Conservation (phyloP, 805 yeast genomes). For the Saccharomycopsis selenospora region DNA sequence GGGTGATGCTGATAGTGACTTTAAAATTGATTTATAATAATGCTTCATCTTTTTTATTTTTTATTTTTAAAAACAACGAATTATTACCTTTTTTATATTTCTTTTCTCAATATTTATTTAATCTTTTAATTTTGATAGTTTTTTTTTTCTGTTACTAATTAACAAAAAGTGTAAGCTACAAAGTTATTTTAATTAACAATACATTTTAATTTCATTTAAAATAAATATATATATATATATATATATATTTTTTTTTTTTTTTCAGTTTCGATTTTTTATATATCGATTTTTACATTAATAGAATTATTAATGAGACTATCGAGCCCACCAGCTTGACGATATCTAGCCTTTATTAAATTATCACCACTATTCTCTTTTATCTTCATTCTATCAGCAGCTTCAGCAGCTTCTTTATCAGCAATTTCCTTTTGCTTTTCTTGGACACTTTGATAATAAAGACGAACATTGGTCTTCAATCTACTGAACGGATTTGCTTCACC, state of each 20-base stretch:
- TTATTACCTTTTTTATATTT: too few species aligned
- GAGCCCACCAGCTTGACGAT: constrained; percentile 51
- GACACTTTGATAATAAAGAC: constrained; percentile 60
- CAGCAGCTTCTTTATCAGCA: constrained; percentile 46
- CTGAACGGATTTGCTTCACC: constrained; percentile 70
- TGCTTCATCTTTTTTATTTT: too few species aligned
- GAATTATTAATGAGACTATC: constrained; percentile 37
- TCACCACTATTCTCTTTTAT: constrained; percentile 34
- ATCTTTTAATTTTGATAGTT: too few species aligned
- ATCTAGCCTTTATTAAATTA: constrained; percentile 40
- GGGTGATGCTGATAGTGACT: background rate
- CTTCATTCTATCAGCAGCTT: constrained; percentile 35
- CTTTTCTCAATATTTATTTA: too few species aligned
- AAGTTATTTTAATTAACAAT: too few species aligned
- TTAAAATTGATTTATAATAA: background rate
- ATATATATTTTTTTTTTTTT: too few species aligned
- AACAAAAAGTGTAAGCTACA: too few species aligned
- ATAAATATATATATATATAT: too few species aligned
- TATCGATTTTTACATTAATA: constrained; percentile 6
- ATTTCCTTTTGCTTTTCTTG: constrained; percentile 52
- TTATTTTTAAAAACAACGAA: too few species aligned
- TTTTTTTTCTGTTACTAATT: too few species aligned
- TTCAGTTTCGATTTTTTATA: too few species aligned
- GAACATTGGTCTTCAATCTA: constrained; percentile 80
- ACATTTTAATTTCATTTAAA: too few species aligned